Percentiles rank a stretch among this genome's conserved stretches.
These are phyloP conservation scores for Penicillium sclerotiorum DNA, from an alignment of 2,329 filamentous ascomycete genomes.

Conservation along the genomic window DNA sequence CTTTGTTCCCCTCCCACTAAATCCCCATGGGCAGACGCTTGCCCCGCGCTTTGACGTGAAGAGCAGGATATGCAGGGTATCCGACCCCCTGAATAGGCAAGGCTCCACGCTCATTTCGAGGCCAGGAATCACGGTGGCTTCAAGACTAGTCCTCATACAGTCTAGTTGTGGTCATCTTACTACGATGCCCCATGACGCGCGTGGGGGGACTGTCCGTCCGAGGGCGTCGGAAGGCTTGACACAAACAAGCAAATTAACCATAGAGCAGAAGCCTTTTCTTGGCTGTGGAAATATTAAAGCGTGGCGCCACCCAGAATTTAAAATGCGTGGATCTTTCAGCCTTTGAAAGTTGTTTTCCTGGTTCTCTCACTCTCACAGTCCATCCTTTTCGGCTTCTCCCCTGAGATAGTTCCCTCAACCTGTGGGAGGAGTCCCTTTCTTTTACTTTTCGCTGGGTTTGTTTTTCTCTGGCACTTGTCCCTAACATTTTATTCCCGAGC, in stretches of 20 bases:
- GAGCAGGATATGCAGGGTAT: neutral
- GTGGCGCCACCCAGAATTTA: neutral
- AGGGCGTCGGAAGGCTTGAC: neutral
- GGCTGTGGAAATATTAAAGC: neutral
- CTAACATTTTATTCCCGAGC: neutral
- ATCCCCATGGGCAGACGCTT: neutral
- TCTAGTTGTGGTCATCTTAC: constrained; percentile 2
- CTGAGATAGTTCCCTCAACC: too few relatives aligned
- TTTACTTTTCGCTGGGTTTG: neutral
- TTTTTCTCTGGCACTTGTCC: neutral
- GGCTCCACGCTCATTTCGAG: neutral
- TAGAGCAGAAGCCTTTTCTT: neutral
- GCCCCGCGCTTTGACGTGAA: constrained; percentile 1
- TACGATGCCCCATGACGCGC: neutral
- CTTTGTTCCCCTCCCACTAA: neutral
- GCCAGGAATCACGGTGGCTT: constrained; percentile 4
- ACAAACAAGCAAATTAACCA: neutral
- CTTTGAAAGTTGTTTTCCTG: neutral
- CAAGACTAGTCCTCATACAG: neutral
- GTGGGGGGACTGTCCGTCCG: neutral
- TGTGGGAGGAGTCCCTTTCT: neutral
- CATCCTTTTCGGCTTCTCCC: too few relatives aligned
- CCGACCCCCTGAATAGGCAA: neutral
- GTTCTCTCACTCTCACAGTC: too few relatives aligned
- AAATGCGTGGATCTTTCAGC: too few relatives aligned